Evolutionary conservation across 2,329 filamentous ascomycete genomes (phyloP), one percentile per base, ranked within the genome.

Genomic region (Trichoderma pleuroti): DNA sequence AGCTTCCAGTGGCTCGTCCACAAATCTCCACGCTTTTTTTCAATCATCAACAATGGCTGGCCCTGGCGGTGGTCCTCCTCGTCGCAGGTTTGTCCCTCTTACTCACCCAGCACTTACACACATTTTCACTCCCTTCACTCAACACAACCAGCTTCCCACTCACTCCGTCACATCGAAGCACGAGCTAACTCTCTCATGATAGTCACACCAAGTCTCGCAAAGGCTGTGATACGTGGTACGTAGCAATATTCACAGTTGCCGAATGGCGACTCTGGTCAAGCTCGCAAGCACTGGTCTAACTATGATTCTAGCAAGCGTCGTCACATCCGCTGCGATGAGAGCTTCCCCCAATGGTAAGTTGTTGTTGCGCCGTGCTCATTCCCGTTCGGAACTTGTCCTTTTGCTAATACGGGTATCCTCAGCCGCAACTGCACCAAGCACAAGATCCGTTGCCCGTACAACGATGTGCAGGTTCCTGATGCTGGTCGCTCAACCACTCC

Each of bases 161-260:
- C 36, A 18, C 24, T 39, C 5, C 16, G 24, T 26, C 36, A 16
- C 59, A 26, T 26, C 21, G 24, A 62, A 28, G 39, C 39, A 49
- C 59, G 28, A 67, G 60, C 70, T 75, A 72, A 76, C 70, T 39
- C 36, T 24, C 28, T 26, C 1, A 11, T 57, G 72, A 26, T 80
- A 97, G 95, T 85, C 96, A 99, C 85, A 99, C 96, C 80, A 99
- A 99, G 86, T 98, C 95, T 77, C 91, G 96, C 79, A 98, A 98
- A 84, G 96, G 96, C 74, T 99, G 96, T 87, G 95, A 97, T 78
- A 97, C 94, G 73, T 99, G 96, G 85, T 86, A 84, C 73, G 83
- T 78, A 65, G 68, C n/a, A 68, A 72, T 32, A 61, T 46, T 21
- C 16, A 21, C 9, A 26, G 21, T 49, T 56, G 52, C 54, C 21